A percentile compares a stretch with the other conserved stretches of the same genome.
Conservation (phyloP, 176 grass and related monocot genomes). For the Eleusine coracana region DNA sequence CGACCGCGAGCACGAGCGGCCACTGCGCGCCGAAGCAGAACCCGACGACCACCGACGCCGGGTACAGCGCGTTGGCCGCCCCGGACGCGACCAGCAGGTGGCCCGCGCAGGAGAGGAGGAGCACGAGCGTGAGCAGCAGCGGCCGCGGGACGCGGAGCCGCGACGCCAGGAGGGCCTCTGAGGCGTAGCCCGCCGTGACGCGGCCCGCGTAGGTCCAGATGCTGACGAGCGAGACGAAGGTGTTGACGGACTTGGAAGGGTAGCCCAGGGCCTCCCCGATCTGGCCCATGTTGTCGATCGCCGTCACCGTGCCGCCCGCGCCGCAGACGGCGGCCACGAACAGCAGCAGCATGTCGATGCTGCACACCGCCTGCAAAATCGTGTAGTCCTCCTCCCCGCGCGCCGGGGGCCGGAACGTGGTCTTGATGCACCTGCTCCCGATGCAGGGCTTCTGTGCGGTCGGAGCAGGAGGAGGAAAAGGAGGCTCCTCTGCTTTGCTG, state of each 20-base stretch:
- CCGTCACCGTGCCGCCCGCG: constrained; percentile 72
- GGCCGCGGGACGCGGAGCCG: constrained; percentile 59
- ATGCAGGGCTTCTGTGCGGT: not conserved
- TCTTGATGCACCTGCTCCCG: constrained; percentile 14
- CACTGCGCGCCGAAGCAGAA: constrained; percentile 95
- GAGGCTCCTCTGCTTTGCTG: not conserved
- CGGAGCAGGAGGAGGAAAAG: too few species aligned
- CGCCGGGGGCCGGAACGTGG: constrained; percentile 51
- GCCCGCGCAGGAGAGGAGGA: constrained; percentile 67
- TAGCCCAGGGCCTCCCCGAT: constrained; percentile 70
- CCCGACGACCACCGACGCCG: constrained; percentile 60
- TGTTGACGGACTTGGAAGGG: constrained; percentile 54
- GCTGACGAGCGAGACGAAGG: constrained; percentile 85
- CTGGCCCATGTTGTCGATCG: constrained; percentile 95
- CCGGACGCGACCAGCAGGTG: constrained; percentile 72
- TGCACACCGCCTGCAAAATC: constrained; percentile 65
- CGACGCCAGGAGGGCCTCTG: constrained; percentile 46
- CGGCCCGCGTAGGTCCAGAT: constrained; percentile 97
- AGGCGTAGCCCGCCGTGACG: constrained; percentile 66
- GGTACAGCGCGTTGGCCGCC: constrained; percentile 55
- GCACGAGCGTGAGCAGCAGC: constrained; percentile 50
- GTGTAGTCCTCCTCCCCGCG: constrained; percentile 78
- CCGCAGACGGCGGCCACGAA: constrained; percentile 74
- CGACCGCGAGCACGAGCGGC: constrained; percentile 73
- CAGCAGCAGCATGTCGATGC: constrained; percentile 72